A percentile compares a stretch with the other conserved stretches of the same genome.
Evolutionary conservation across 139 green algal genomes (phyloP).

Genomic region (Chlorokybus atmophyticus): DNA sequence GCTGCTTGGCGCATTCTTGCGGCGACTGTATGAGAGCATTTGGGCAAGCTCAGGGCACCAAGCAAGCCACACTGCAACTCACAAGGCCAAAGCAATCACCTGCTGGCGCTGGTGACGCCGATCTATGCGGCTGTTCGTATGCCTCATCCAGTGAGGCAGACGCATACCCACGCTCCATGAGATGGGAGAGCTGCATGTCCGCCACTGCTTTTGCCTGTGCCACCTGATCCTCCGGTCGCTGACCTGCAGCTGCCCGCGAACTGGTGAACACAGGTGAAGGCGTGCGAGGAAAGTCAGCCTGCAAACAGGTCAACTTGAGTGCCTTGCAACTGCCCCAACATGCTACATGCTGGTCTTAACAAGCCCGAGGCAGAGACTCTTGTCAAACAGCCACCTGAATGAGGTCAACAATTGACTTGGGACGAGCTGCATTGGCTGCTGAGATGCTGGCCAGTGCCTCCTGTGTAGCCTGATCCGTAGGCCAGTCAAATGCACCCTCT

Average conservation of each 20-base stretch:
- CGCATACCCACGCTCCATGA: not conserved
- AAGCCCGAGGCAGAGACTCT: slow-evolving; percentile 7
- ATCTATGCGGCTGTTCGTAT: not conserved
- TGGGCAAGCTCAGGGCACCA: too few relatives aligned
- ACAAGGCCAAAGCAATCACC: not conserved
- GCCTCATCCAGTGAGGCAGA: not conserved
- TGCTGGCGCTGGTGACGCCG: not conserved
- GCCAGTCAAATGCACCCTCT: not conserved
- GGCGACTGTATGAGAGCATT: too few relatives aligned
- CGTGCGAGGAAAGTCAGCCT: slow-evolving; percentile 31
- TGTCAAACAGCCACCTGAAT: slow-evolving; percentile 21
- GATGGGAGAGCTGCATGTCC: not conserved
- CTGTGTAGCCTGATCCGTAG: slow-evolving; percentile 1
- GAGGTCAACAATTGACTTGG: slow-evolving; percentile 31
- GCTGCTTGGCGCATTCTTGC: too few relatives aligned
- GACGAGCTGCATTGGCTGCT: slow-evolving; percentile 1
- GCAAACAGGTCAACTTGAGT: not conserved
- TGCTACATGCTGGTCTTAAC: slow-evolving; percentile 5
- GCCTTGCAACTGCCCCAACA: not conserved
- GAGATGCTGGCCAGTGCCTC: not conserved
- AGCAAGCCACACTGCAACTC: too few relatives aligned
- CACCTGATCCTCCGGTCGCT: too few relatives aligned
- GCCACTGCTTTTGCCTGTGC: not conserved
- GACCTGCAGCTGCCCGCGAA: too few relatives aligned
- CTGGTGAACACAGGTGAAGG: slow-evolving; percentile 24